phyloP scores from a whole-genome alignment of 495 filamentous ascomycete genomes.

The Hypoxylon subgilvum region DNA sequence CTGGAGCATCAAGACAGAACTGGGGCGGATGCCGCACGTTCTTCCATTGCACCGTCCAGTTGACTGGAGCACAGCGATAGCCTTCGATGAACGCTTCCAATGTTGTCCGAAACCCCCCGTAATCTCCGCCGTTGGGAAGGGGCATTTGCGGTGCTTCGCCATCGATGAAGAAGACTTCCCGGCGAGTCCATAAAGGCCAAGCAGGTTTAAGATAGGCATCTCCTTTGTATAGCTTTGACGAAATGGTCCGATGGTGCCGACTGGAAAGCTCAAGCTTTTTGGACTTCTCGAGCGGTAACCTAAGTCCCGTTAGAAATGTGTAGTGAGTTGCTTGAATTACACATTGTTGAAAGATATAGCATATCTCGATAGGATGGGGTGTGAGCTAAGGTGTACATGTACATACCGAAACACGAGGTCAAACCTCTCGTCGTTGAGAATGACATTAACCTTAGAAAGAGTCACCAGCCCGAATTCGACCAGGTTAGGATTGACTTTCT shows the following conservation, averaged over 20 bases:
- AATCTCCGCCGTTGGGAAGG: conserved; percentile 70
- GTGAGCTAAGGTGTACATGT: not conserved
- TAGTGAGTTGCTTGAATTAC: not conserved
- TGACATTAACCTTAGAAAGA: conserved; percentile 68
- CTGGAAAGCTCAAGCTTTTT: conserved; percentile 79
- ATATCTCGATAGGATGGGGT: not conserved
- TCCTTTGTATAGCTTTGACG: conserved; percentile 71
- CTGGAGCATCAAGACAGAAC: conserved; percentile 78
- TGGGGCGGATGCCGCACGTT: conserved; percentile 77
- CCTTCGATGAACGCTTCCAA: conserved; percentile 85
- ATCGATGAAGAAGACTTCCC: conserved; percentile 66
- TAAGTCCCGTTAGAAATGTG: conserved; percentile 43
- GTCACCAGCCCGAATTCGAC: conserved; percentile 69
- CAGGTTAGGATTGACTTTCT: conserved; percentile 25
- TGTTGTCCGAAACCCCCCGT: conserved; percentile 80
- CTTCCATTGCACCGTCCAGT: conserved; percentile 79
- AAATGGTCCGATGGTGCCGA: conserved; percentile 75
- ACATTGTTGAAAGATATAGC: not conserved
- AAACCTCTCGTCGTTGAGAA: conserved; percentile 79
- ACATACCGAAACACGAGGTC: conserved; percentile 81
- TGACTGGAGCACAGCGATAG: conserved; percentile 72
- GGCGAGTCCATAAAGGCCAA: conserved; percentile 74
- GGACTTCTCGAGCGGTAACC: conserved; percentile 67
- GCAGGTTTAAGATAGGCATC: conserved; percentile 82
- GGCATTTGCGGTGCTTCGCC: conserved; percentile 61